Conservation (phyloP, 352 stramenopile species). For the Globisporangium viniferum region DNA sequence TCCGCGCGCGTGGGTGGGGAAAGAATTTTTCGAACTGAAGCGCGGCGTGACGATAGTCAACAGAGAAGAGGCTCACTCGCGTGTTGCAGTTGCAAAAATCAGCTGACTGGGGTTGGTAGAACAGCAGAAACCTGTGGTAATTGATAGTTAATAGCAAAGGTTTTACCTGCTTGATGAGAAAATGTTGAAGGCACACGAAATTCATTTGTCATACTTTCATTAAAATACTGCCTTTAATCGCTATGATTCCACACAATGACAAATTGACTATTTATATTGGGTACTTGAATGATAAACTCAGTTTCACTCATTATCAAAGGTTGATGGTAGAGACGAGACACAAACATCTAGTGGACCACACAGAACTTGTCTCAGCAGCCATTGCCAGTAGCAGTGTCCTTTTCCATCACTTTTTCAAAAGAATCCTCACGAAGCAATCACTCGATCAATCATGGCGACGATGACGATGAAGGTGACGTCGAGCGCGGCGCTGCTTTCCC, state of each 20-base stretch:
- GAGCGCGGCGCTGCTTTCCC: conserved; percentile 2
- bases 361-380: neutral
- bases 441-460: neutral
- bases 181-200: neutral
- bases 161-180: neutral
- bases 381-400: neutral
- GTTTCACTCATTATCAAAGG: neutral
- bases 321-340: neutral
- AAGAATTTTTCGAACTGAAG: neutral
- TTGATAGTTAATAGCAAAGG: neutral
- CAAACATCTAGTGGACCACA: neutral
- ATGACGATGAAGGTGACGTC: neutral
- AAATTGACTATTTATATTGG: neutral
- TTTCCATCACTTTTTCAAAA: neutral
- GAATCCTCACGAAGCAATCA: neutral
- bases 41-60: neutral
- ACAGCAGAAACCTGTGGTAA: neutral
- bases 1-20: neutral
- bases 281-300: neutral
- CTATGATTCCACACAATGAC: neutral
- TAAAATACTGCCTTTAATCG: neutral
- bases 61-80: neutral
- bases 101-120: neutral
- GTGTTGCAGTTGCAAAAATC: neutral
- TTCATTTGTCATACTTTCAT: neutral